Conservation (phyloP, 805 yeast genomes). For the Metschnikowia henanensis region DNA sequence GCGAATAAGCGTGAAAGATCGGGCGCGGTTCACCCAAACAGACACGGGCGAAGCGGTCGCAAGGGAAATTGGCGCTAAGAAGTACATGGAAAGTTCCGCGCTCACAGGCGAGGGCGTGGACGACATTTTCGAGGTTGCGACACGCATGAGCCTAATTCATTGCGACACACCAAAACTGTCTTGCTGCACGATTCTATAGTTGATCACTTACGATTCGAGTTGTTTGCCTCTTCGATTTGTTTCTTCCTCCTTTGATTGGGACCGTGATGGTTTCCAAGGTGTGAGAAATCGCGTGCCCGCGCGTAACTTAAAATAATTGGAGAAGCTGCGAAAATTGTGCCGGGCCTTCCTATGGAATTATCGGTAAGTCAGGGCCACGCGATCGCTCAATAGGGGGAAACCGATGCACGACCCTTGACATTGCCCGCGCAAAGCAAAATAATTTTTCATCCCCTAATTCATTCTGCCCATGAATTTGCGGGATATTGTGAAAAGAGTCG, state of each 20-base stretch:
- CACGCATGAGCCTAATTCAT: conserved; percentile 70
- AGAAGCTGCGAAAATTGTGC: not conserved
- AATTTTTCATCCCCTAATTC: too few species aligned
- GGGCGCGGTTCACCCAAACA: conserved; percentile 49
- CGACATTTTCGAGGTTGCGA: conserved; percentile 89
- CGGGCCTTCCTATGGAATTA: not conserved
- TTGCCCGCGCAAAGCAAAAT: too few species aligned
- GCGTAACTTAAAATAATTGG: not conserved
- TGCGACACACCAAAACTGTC: conserved; percentile 26
- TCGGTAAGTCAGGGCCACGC: not conserved
- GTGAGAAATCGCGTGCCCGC: too few species aligned
- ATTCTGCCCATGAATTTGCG: too few species aligned
- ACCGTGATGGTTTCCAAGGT: not conserved
- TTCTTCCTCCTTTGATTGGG: not conserved
- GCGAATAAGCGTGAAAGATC: conserved; percentile 44
- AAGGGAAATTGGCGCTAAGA: conserved; percentile 75
- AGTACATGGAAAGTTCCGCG: conserved; percentile 86
- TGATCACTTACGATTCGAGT: too few species aligned
- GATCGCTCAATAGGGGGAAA: not conserved
- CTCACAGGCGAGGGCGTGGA: conserved; percentile 94
- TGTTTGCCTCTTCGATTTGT: too few species aligned
- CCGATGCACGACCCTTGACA: too few species aligned
- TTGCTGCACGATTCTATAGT: conserved; percentile 38
- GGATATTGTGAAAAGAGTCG: too few species aligned
- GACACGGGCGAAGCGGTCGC: conserved; percentile 72